Evolutionary conservation across 140 eudicot genomes (phyloP).

Genomic region (Senecio squalidus): DNA sequence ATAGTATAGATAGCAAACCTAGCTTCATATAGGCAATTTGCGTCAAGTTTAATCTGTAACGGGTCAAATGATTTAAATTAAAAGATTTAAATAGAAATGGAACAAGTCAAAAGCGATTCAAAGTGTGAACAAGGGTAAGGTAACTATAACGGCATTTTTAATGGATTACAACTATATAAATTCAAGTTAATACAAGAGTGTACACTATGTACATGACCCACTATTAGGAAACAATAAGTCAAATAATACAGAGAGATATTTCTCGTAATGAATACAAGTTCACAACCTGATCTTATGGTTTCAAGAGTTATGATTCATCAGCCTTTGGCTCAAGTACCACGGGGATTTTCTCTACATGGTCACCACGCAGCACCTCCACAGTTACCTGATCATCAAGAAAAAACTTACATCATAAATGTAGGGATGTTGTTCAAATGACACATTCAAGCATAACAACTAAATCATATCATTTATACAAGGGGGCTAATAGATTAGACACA

Average conservation of each 20-base stretch:
- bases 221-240: constrained; percentile 21
- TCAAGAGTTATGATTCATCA: constrained; percentile 51
- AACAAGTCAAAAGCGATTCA: constrained; percentile 2
- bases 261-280: constrained; percentile 24
- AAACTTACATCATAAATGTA: constrained; percentile 1
- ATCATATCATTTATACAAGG: background rate
- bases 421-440: background rate
- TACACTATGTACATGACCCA: constrained; percentile 30
- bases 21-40: no score
- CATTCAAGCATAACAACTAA: background rate
- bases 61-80: no score
- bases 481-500: background rate
- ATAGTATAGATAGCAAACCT: no score
- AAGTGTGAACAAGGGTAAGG: background rate
- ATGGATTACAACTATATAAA: constrained; percentile 15
- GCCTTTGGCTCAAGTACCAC: constrained; percentile 89
- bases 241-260: constrained; percentile 25
- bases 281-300: constrained; percentile 38
- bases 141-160: constrained; percentile 21
- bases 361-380: constrained; percentile 95
- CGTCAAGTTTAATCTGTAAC: no score
- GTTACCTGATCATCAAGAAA: constrained; percentile 41
- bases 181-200: constrained; percentile 15
- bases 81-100: no score
- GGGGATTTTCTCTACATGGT: constrained; percentile 87